These are phyloP conservation scores for Yamadazyma spencermartinsiae DNA, from an alignment of 1,139 yeast genomes.

Conservation along the genomic window DNA sequence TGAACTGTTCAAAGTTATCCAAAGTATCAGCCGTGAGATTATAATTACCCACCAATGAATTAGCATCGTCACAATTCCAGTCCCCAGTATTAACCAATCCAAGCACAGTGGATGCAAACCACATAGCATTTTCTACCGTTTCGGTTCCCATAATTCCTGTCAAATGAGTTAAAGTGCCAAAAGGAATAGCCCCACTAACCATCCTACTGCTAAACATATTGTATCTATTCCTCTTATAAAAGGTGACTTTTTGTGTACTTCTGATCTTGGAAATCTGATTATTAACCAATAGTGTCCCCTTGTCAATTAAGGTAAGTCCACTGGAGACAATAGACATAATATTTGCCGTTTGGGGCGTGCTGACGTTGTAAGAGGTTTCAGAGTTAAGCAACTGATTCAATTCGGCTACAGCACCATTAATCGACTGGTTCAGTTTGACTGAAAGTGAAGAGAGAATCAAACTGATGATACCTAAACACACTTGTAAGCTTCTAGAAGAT, in stretches of 20 bases:
- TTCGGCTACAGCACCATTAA: slow-evolving; percentile 2
- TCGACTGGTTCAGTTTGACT: slow-evolving; percentile 5
- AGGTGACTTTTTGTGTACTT: not conserved
- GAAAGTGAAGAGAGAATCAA: slow-evolving; percentile 7
- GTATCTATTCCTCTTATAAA: slow-evolving; percentile 3
- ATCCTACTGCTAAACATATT: not conserved
- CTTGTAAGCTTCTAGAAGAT: slow-evolving; percentile 7
- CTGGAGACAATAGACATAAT: slow-evolving; percentile 6
- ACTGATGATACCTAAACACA: slow-evolving; percentile 4
- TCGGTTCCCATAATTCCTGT: slow-evolving; percentile 9
- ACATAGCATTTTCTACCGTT: slow-evolving; percentile 7
- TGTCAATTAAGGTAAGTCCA: slow-evolving; percentile 7
- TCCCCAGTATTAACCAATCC: slow-evolving; percentile 10
- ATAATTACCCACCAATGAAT: slow-evolving; percentile 10
- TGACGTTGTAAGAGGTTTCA: not conserved
- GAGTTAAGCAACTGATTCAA: slow-evolving; percentile 7
- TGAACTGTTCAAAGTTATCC: slow-evolving; percentile 1
- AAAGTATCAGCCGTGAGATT: slow-evolving; percentile 9
- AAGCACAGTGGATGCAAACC: slow-evolving; percentile 11
- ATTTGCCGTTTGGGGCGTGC: slow-evolving; percentile 6
- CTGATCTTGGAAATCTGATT: not conserved
- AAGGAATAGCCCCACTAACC: not conserved
- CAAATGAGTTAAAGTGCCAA: slow-evolving; percentile 3
- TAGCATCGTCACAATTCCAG: slow-evolving; percentile 11
- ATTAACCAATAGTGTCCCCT: slow-evolving; percentile 3